These are phyloP conservation scores for Penicillium sp. DNA, from an alignment of 2,329 filamentous ascomycete species.

Conservation along the genomic window DNA sequence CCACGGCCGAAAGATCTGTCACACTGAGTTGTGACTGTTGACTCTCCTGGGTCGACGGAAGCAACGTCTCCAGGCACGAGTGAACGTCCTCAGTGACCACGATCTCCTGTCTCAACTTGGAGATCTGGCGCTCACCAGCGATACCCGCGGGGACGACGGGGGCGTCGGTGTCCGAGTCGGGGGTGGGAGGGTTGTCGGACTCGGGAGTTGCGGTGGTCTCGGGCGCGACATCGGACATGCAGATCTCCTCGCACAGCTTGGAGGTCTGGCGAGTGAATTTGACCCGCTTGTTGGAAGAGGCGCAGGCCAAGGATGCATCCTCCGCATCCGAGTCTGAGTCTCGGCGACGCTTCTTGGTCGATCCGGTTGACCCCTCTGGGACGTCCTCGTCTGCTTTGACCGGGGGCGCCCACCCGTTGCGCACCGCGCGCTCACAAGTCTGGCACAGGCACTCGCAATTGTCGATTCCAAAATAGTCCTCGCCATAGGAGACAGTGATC, in stretches of 20 bases:
- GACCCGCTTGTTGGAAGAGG: conserved; percentile 28
- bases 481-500: conserved; percentile 92
- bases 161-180: conserved; percentile 5
- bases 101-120: conserved; percentile 14
- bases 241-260: conserved; percentile 34
- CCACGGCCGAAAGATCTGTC: neutral
- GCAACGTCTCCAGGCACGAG: conserved; percentile 1
- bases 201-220: conserved; percentile 14
- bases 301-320: conserved; percentile 11
- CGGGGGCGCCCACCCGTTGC: conserved; percentile 73
- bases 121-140: conserved; percentile 3
- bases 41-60: conserved; percentile 2
- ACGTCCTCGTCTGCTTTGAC: conserved; percentile 33
- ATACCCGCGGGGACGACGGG: conserved; percentile 1
- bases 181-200: conserved; percentile 8
- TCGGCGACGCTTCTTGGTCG: conserved; percentile 26
- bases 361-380: conserved; percentile 28
- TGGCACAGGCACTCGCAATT: conserved; percentile 92
- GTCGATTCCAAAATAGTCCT: conserved; percentile 89
- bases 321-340: conserved; percentile 26
- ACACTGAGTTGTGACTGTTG: conserved; percentile 1
- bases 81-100: conserved; percentile 5
- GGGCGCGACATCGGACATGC: conserved; percentile 25
- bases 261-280: conserved; percentile 32
- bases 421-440: conserved; percentile 68